phyloP scores from a whole-genome alignment of 1,284 basidiomycete species.

The Mrakiaceae sp. region DNA sequence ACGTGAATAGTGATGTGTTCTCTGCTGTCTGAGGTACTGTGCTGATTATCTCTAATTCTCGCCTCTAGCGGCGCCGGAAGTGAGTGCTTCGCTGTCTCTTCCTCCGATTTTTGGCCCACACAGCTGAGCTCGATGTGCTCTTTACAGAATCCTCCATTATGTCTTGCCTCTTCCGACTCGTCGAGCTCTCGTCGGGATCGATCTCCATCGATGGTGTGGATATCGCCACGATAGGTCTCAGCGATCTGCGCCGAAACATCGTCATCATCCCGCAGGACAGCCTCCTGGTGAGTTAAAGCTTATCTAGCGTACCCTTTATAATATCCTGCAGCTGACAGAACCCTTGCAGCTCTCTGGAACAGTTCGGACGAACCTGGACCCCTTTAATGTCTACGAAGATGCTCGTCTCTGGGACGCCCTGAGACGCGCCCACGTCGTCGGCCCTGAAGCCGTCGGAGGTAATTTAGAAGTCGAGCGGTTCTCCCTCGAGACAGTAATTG shows the following conservation, averaged over 20 bases:
- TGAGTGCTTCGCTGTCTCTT: constrained; percentile 11
- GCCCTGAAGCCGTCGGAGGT: constrained; percentile 5
- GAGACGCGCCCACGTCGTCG: constrained; percentile 46
- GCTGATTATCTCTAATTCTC: not conserved
- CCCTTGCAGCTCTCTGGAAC: constrained; percentile 48
- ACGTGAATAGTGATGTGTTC: not conserved
- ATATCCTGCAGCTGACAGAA: not conserved
- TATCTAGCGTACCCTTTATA: not conserved
- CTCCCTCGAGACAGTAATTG: constrained; percentile 29
- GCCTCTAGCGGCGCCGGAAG: constrained; percentile 30
- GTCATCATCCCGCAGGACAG: constrained; percentile 13
- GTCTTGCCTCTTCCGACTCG: constrained; percentile 38
- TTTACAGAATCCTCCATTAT: constrained; percentile 34
- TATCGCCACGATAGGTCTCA: constrained; percentile 68
- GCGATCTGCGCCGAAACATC: constrained; percentile 41
- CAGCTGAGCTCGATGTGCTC: not conserved
- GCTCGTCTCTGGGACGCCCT: constrained; percentile 64
- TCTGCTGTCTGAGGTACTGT: not conserved
- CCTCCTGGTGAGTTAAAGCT: not conserved
- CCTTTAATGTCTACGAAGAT: constrained; percentile 22
- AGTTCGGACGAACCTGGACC: constrained; percentile 69
- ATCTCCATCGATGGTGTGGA: constrained; percentile 77
- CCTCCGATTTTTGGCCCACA: not conserved
- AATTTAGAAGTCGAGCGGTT: constrained; percentile 18
- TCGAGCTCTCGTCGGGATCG: constrained; percentile 23